phyloP scores from a whole-genome alignment of 2,329 filamentous ascomycete species.

The Atkinsonella hypoxylon region DNA sequence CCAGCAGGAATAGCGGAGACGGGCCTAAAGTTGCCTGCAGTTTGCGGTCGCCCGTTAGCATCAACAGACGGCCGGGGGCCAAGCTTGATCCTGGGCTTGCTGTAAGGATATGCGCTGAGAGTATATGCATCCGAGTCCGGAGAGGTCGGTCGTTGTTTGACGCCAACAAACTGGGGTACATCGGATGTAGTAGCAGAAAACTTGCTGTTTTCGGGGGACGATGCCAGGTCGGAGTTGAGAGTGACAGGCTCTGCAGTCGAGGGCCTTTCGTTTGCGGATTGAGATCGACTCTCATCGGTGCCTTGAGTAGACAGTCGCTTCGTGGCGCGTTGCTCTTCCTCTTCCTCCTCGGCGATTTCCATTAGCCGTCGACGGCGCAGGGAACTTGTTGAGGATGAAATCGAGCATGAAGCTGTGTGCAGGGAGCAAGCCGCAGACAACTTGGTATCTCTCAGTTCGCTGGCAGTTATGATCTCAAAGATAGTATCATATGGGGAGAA shows the following conservation, averaged over 20 bases:
- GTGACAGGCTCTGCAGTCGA: slow-evolving; percentile 27
- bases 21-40: slow-evolving; percentile 52
- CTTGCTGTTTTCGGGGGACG: slow-evolving; percentile 35
- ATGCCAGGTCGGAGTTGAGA: slow-evolving; percentile 40
- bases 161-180: slow-evolving; percentile 40
- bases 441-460: slow-evolving; percentile 76
- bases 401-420: slow-evolving; percentile 77
- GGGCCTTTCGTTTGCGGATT: slow-evolving; percentile 17
- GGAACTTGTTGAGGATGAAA: slow-evolving; percentile 74
- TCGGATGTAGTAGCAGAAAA: slow-evolving; percentile 36
- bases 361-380: slow-evolving; percentile 65
- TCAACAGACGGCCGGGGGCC: slow-evolving; percentile 73
- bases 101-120: slow-evolving; percentile 31
- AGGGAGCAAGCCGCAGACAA: slow-evolving; percentile 81
- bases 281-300: slow-evolving; percentile 18
- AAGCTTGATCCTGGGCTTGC: slow-evolving; percentile 76
- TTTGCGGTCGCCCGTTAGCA: slow-evolving; percentile 47
- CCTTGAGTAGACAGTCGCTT: slow-evolving; percentile 48
- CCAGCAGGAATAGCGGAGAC: slow-evolving; percentile 70
- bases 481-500: slow-evolving; percentile 81
- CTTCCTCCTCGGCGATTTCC: slow-evolving; percentile 89
- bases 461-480: slow-evolving; percentile 61
- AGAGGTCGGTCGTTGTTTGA: slow-evolving; percentile 31
- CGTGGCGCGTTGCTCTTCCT: slow-evolving; percentile 53
- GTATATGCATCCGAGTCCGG: slow-evolving; percentile 38